phyloP scores from a whole-genome alignment of 2,329 filamentous ascomycete species.

The Ophiocordyceps camponoti-rufipedis region DNA sequence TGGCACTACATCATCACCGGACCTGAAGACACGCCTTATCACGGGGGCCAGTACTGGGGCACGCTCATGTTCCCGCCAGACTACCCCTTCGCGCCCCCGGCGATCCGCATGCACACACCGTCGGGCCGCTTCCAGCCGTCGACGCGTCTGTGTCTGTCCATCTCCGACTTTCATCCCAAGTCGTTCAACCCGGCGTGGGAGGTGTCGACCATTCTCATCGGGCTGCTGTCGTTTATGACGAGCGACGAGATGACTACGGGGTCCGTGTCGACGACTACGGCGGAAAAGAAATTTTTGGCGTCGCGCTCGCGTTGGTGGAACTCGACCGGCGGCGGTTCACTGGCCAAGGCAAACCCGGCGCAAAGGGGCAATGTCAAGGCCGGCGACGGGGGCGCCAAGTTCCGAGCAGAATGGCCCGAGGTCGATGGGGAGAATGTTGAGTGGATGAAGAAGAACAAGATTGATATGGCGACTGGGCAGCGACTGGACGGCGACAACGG shows the following conservation, averaged over 20 bases:
- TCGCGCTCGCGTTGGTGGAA: constrained; percentile 87
- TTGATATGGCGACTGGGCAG: constrained; percentile 61
- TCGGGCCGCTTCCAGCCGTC: constrained; percentile 89
- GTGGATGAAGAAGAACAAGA: constrained; percentile 71
- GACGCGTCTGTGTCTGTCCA: constrained; percentile 81
- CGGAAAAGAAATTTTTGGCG: constrained; percentile 64
- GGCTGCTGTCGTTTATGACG: constrained; percentile 93
- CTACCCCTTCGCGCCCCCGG: constrained; percentile 92
- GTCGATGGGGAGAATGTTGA: constrained; percentile 76
- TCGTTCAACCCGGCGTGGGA: constrained; percentile 98
- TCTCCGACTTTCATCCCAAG: constrained; percentile 94
- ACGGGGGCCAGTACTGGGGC: constrained; percentile 94
- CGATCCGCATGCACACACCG: constrained; percentile 97
- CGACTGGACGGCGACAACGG: constrained; percentile 30
- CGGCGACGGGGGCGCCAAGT: constrained; percentile 84
- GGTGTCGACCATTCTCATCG: constrained; percentile 88
- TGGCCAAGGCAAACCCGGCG: constrained; percentile 30
- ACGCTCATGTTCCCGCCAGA: constrained; percentile 88
- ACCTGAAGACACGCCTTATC: constrained; percentile 83
- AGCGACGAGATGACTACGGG: constrained; percentile 98
- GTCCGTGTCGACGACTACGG: constrained; percentile 57
- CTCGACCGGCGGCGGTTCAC: constrained; percentile 71
- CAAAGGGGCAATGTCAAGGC: constrained; percentile 70
- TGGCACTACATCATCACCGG: constrained; percentile 96
- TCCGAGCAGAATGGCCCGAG: constrained; percentile 77